Percentiles rank a stretch among this genome's conserved stretches.
Evolutionary conservation across 176 grass and related monocot species (phyloP).

Genomic region (Ensete glaucum): DNA sequence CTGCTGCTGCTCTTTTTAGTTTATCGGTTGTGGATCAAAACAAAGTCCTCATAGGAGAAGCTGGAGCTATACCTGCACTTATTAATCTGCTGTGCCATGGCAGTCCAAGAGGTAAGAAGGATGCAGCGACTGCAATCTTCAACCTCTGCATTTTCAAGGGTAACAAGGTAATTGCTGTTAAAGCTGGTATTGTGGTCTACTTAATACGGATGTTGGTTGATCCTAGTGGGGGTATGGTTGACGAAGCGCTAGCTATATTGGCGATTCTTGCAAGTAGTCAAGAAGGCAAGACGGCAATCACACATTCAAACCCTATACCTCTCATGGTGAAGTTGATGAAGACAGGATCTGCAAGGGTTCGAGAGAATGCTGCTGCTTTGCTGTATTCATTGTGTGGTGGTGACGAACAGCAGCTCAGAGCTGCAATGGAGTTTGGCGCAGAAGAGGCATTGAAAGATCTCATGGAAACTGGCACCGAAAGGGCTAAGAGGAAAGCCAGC

Average conservation of each 20-base stretch:
- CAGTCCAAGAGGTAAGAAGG: conserved; percentile 90
- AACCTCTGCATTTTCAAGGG: conserved; percentile 93
- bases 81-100: conserved; percentile 73
- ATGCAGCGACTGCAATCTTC: conserved; percentile 90
- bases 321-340: conserved; percentile 60
- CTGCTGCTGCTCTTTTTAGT: conserved; percentile 86
- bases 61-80: conserved; percentile 77
- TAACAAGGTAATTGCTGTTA: conserved; percentile 74
- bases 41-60: conserved; percentile 65
- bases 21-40: conserved; percentile 88
- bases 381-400: conserved; percentile 65
- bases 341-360: conserved; percentile 65
- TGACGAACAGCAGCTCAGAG: conserved; percentile 38
- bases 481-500: conserved; percentile 86
- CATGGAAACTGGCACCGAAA: conserved; percentile 58
- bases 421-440: conserved; percentile 41
- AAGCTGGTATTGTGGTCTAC: conserved; percentile 69
- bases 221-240: conserved; percentile 79
- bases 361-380: conserved; percentile 67
- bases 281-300: conserved; percentile 58
- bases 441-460: conserved; percentile 75
- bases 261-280: conserved; percentile 55
- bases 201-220: conserved; percentile 74
- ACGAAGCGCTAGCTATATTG: conserved; percentile 83
- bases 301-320: conserved; percentile 36